These are phyloP conservation scores for Arachis hypogaea DNA, from an alignment of 306 rosid genomes.

Conservation along the genomic window DNA sequence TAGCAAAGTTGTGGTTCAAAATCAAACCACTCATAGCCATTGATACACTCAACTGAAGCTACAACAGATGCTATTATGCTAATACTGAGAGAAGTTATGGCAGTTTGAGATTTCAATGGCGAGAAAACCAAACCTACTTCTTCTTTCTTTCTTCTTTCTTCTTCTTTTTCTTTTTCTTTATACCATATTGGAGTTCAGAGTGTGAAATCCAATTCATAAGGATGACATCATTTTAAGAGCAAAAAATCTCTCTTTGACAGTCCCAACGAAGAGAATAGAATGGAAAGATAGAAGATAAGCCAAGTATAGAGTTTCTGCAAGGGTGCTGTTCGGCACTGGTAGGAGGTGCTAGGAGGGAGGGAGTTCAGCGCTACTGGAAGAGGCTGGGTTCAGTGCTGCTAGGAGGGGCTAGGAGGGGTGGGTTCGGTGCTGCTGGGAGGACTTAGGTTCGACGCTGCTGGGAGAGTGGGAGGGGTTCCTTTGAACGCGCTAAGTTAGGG, in stretches of 20 bases:
- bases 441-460: too few species aligned
- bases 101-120: slow-evolving; percentile 28
- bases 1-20: slow-evolving; percentile 66
- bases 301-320: slow-evolving; percentile 10
- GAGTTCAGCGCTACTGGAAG: too few species aligned
- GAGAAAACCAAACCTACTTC: background rate
- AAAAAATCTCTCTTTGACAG: slow-evolving; percentile 17
- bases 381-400: too few species aligned
- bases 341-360: too few species aligned
- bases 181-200: background rate
- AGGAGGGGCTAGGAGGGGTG: too few species aligned
- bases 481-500: too few species aligned
- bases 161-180: background rate
- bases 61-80: background rate
- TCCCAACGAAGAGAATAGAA: background rate
- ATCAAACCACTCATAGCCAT: slow-evolving; percentile 78
- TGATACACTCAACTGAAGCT: background rate
- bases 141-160: too few species aligned
- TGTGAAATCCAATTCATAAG: background rate
- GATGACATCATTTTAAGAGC: slow-evolving; percentile 40
- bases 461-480: too few species aligned
- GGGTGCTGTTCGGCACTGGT: too few species aligned
- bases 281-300: slow-evolving; percentile 57
- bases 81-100: background rate
- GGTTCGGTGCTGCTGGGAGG: too few species aligned